Conservation (phyloP, 495 filamentous ascomycete species). For the Thozetella sp. region DNA sequence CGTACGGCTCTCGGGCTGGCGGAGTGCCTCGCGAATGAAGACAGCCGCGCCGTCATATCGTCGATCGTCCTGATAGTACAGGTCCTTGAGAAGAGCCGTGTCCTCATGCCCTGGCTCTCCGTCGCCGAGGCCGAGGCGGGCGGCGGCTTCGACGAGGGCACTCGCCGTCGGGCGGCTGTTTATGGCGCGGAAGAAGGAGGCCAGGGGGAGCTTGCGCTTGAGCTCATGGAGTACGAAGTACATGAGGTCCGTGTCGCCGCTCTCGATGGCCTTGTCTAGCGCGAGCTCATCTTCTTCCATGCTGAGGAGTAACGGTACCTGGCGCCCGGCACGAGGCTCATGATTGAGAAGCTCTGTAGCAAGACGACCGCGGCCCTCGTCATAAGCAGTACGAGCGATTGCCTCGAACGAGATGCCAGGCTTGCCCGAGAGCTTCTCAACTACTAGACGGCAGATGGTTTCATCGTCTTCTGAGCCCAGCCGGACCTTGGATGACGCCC, state of each 20-base stretch:
- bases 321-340: slow-evolving; percentile 89
- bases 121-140: slow-evolving; percentile 36
- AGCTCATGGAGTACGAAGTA: slow-evolving; percentile 87
- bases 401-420: slow-evolving; percentile 91
- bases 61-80: slow-evolving; percentile 97
- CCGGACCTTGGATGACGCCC: slow-evolving; percentile 93
- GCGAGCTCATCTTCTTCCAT: slow-evolving; percentile 98
- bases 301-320: slow-evolving; percentile 89
- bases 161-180: slow-evolving; percentile 85
- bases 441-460: slow-evolving; percentile 82
- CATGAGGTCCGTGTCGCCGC: slow-evolving; percentile 90
- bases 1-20: slow-evolving; percentile 61
- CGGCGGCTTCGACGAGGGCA: slow-evolving; percentile 85
- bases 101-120: slow-evolving; percentile 52
- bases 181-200: slow-evolving; percentile 91
- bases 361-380: slow-evolving; percentile 84
- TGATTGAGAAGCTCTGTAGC: slow-evolving; percentile 91
- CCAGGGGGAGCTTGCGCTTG: slow-evolving; percentile 87
- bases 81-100: slow-evolving; percentile 83
- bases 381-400: slow-evolving; percentile 92
- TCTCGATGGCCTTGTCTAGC: slow-evolving; percentile 95
- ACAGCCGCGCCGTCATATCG: slow-evolving; percentile 87
- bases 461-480: slow-evolving; percentile 85
- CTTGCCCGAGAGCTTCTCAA: slow-evolving; percentile 82
- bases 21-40: slow-evolving; percentile 78